Evolutionary conservation across 73 alveolate genomes (phyloP).

Genomic region (Blepharisma stoltei): DNA sequence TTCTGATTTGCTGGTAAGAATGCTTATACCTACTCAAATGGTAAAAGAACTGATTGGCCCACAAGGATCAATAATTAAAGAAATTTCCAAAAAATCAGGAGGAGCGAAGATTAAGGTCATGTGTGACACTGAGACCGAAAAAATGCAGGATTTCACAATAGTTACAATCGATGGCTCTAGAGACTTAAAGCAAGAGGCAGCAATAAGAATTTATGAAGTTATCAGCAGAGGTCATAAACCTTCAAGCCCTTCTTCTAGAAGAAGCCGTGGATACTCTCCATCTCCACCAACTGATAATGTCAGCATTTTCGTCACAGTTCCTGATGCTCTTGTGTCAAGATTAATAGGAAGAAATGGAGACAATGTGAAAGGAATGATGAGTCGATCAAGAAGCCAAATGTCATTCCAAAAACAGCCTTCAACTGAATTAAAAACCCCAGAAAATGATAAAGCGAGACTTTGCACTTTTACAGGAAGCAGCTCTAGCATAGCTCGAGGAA

Average conservation of each 20-base stretch:
- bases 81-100: conserved; percentile 30
- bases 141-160: conserved; percentile 23
- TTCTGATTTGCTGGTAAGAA: not conserved
- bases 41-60: conserved; percentile 27
- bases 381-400: not conserved
- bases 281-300: no score
- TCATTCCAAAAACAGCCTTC: conserved; percentile 1
- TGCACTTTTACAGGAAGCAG: not conserved
- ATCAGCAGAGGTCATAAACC: not conserved
- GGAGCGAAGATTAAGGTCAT: not conserved
- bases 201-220: conserved; percentile 20
- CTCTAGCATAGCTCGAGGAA: not conserved
- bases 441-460: not conserved
- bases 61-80: conserved; percentile 25
- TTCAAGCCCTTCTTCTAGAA: not conserved
- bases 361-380: conserved; percentile 12
- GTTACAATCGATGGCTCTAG: not conserved
- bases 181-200: conserved; percentile 12
- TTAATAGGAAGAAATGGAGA: conserved; percentile 10
- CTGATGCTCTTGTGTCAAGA: conserved; percentile 5
- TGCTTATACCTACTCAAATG: not conserved
- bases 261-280: no score
- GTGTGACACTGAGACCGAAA: conserved; percentile 14
- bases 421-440: not conserved
- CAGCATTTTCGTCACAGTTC: not conserved